A percentile compares a stretch with the other conserved stretches of the same genome.
Evolutionary conservation across 176 grass and related monocot species (phyloP).

Genomic region (Typha latifolia): DNA sequence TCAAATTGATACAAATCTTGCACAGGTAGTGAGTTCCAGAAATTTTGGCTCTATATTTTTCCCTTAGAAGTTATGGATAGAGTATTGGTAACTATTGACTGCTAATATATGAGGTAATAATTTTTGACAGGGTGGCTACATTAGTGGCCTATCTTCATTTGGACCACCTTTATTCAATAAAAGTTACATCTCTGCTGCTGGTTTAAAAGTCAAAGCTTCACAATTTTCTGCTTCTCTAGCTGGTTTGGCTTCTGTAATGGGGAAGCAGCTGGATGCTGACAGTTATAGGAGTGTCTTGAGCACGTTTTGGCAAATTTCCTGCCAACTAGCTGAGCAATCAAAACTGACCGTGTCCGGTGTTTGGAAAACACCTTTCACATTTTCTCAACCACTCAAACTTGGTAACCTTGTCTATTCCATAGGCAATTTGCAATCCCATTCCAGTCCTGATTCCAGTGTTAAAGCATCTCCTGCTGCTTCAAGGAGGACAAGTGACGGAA

Average conservation of each 20-base stretch:
- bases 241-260: conserved; percentile 34
- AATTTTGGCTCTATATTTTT: too few relatives aligned
- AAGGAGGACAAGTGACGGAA: conserved; percentile 21
- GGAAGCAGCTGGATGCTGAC: conserved; percentile 13
- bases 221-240: conserved; percentile 50
- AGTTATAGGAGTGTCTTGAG: conserved; percentile 37
- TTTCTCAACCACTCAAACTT: conserved; percentile 19
- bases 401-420: conserved; percentile 9
- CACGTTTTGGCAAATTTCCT: conserved; percentile 53
- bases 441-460: too few relatives aligned
- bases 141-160: conserved; percentile 33
- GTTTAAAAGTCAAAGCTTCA: conserved; percentile 45
- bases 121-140: conserved; percentile 59
- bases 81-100: conserved; percentile 19
- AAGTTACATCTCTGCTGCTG: conserved; percentile 41
- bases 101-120: conserved; percentile 41
- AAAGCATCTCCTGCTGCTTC: too few relatives aligned
- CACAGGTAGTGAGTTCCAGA: conserved; percentile 48
- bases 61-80: too few relatives aligned
- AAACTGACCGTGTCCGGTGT: conserved; percentile 57
- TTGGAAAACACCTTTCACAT: conserved; percentile 32
- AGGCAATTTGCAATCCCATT: too few relatives aligned
- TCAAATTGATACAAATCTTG: conserved; percentile 13
- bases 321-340: conserved; percentile 37
- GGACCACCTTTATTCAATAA: conserved; percentile 55